These are phyloP conservation scores for Plantago coronopus DNA, from an alignment of 305 asterid genomes.

Conservation along the genomic window DNA sequence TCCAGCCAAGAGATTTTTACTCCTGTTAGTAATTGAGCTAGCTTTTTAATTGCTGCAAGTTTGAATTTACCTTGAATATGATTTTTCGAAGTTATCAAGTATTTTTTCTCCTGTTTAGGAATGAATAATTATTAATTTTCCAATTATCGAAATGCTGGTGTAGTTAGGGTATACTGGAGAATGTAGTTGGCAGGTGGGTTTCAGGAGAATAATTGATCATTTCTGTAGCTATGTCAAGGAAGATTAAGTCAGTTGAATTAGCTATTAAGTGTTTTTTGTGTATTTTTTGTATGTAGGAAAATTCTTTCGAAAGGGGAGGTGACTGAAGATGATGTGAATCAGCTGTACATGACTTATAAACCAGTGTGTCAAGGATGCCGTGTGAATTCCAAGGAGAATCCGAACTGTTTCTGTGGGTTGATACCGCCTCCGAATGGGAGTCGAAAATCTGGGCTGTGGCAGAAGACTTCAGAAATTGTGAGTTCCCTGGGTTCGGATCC, in stretches of 20 bases:
- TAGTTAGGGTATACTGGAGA: too few relatives aligned
- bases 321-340: constrained; percentile 67
- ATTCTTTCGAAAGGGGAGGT: constrained; percentile 55
- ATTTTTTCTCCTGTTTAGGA: too few relatives aligned
- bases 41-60: neutral
- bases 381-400: constrained; percentile 88
- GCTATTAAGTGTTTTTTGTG: constrained; percentile 1
- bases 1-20: constrained; percentile 14
- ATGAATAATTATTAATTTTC: too few relatives aligned
- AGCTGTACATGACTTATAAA: constrained; percentile 77
- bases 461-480: constrained; percentile 80
- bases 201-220: neutral
- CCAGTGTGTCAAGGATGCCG: constrained; percentile 97
- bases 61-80: neutral
- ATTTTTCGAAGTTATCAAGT: too few relatives aligned
- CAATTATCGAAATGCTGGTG: too few relatives aligned
- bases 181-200: neutral
- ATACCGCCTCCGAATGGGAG: constrained; percentile 77
- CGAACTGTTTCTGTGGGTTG: constrained; percentile 95
- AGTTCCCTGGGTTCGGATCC: constrained; percentile 88
- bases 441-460: constrained; percentile 96
- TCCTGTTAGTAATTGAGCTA: constrained; percentile 4
- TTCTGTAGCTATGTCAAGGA: neutral
- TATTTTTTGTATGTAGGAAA: constrained; percentile 55
- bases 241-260: neutral